Evolutionary conservation across 805 yeast species (phyloP).

Genomic region (Torulaspora maleeae): DNA sequence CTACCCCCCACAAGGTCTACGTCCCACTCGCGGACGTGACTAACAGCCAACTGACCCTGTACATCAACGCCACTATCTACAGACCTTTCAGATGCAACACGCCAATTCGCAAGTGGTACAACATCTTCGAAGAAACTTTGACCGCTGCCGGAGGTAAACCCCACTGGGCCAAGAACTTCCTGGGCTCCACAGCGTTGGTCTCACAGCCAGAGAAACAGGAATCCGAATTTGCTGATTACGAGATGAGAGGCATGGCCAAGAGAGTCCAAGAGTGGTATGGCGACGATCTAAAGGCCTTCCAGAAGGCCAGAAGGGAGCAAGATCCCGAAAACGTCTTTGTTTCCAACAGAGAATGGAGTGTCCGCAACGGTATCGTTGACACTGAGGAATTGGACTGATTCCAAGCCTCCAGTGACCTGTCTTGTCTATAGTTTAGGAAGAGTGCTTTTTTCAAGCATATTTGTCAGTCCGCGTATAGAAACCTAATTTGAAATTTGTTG

Average conservation of each 20-base stretch:
- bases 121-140: constrained; percentile 73
- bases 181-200: constrained; percentile 48
- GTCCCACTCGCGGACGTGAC: constrained; percentile 44
- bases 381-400: constrained; percentile 9
- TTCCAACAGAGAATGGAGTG: constrained; percentile 74
- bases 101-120: constrained; percentile 75
- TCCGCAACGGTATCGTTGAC: constrained; percentile 66
- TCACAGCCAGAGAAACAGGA: constrained; percentile 35
- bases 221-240: constrained; percentile 48
- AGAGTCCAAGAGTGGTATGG: constrained; percentile 78
- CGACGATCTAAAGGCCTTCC: constrained; percentile 56
- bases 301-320: constrained; percentile 55
- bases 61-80: constrained; percentile 91
- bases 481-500: background rate
- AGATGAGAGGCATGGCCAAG: constrained; percentile 74
- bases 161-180: constrained; percentile 96
- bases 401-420: background rate
- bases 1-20: constrained; percentile 59
- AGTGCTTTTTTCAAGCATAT: background rate
- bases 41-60: constrained; percentile 75
- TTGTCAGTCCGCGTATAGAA: constrained; percentile 1
- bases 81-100: constrained; percentile 82
- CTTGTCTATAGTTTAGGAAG: background rate
- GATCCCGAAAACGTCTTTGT: constrained; percentile 84
- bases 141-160: constrained; percentile 84